Base-by-base conservation (phyloP, 2,329 filamentous ascomycete species). In the Venturia aucupariae region DNA sequence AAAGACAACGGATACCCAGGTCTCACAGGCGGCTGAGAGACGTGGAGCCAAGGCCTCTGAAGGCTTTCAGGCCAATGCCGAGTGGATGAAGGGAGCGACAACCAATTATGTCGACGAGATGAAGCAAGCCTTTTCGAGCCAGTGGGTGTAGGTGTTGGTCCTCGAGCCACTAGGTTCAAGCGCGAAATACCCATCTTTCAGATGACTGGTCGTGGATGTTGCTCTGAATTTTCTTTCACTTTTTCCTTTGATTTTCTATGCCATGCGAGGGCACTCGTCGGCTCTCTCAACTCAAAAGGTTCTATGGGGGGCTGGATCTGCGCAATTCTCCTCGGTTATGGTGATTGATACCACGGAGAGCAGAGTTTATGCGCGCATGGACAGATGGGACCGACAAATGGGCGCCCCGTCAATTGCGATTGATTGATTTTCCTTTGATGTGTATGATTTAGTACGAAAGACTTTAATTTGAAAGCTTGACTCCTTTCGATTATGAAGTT, bases 61-160 rank as follows among this genome's bases (percentile, higher is more conserved):
- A 66, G 70, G 72, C 35, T 73, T 77, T n/a, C 72, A 77, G 39
- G 72, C 75, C 65, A 80, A 79, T 67, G 79, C 78, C 64, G 70
- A 68, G 2, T 79, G 74, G 70, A 81, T 81, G 79, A 77, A 75
- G 68, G 78, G 77, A 44, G 65, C 78, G 59, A 76, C 72, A 64
- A 76, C 75, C 61, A 77, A 80, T 44, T 78, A 79, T 41, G 77
- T 81, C 10, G 79, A 81, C 67, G 73, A 72, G 30, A 72, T 71
- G 66, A 80, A 80, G 66, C 67, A 68, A 62, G 67, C 62, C 2
- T 75, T 67, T 61, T 19, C n/a, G 54, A 38, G 39, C 11, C 4
- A 5, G 27, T 63, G 22, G 41, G 55, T 38, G 32, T 30, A 60
- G 42, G 35, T 51, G 22, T 13, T 15, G 46, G 22, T 15, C 10